Conservation (phyloP, 805 yeast species). For the Candida railenensis region DNA sequence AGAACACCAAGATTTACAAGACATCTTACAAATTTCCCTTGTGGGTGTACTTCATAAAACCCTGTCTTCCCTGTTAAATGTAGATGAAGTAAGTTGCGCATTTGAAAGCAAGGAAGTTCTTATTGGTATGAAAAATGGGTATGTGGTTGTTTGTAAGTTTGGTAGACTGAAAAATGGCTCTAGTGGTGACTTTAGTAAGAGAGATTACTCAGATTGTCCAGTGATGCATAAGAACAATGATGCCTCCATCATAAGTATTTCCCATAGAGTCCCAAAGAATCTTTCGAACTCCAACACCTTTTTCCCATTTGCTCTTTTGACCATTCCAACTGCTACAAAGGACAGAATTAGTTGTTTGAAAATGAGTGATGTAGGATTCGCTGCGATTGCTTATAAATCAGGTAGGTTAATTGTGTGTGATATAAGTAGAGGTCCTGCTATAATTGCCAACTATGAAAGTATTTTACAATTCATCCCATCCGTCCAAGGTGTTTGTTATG, state of each 20-base stretch:
- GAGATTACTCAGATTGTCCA: conserved; percentile 27
- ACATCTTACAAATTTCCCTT: conserved; percentile 31
- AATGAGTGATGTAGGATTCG: conserved; percentile 79
- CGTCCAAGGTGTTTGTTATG: conserved; percentile 29
- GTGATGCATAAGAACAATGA: conserved; percentile 32
- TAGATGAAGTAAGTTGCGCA: conserved; percentile 63
- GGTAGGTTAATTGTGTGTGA: conserved; percentile 80
- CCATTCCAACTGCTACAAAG: conserved; percentile 27
- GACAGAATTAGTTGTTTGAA: conserved; percentile 56
- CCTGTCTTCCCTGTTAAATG: conserved; percentile 13
- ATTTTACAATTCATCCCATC: conserved; percentile 30
- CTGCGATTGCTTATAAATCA: conserved; percentile 70
- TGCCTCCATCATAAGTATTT: conserved; percentile 47
- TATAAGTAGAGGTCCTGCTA: conserved; percentile 68
- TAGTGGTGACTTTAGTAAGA: conserved; percentile 5
- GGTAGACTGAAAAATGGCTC: conserved; percentile 34
- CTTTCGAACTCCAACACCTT: conserved; percentile 30
- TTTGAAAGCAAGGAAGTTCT: conserved; percentile 75
- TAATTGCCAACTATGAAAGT: conserved; percentile 46
- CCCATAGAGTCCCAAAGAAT: conserved; percentile 50
- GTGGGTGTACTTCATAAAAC: conserved; percentile 7
- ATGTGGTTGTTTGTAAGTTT: conserved; percentile 72
- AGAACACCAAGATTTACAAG: conserved; percentile 44
- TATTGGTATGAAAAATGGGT: conserved; percentile 66
- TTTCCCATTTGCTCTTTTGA: conserved; percentile 31